Percentiles rank a stretch among this genome's conserved stretches.
These are phyloP conservation scores for Lanmaoa rubissima DNA, from an alignment of 768 basidiomycete genomes.

Conservation along the genomic window DNA sequence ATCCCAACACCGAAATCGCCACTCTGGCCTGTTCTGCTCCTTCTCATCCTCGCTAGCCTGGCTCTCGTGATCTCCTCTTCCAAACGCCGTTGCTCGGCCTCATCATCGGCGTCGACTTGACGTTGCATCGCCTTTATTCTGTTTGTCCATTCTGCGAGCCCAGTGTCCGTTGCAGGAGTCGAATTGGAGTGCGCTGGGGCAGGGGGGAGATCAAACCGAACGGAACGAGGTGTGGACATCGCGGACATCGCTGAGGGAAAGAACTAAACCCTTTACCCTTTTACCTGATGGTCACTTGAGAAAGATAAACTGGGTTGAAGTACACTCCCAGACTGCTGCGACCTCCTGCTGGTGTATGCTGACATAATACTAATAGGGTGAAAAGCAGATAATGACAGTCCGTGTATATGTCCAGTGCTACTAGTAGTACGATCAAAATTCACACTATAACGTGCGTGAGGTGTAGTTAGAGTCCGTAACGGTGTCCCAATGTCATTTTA, in stretches of 20 bases:
- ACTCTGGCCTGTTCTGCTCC: slow-evolving; percentile 35
- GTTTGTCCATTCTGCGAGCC: slow-evolving; percentile 78
- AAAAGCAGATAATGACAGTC: not conserved
- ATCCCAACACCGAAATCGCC: slow-evolving; percentile 40
- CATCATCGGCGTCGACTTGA: slow-evolving; percentile 80
- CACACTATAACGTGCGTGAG: not conserved
- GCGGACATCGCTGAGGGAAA: slow-evolving; percentile 26
- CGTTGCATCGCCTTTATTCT: slow-evolving; percentile 78
- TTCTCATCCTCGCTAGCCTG: slow-evolving; percentile 43
- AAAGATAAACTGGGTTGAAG: not conserved
- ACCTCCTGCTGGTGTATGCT: slow-evolving; percentile 5
- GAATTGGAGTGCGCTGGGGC: slow-evolving; percentile 23
- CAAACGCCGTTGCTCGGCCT: slow-evolving; percentile 68
- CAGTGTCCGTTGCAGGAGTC: slow-evolving; percentile 45
- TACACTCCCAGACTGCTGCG: not conserved
- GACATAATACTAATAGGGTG: slow-evolving; percentile 17
- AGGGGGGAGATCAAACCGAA: slow-evolving; percentile 40
- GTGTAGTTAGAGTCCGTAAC: not conserved
- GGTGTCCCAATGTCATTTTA: not conserved
- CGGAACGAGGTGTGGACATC: slow-evolving; percentile 27
- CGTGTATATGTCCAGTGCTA: not conserved
- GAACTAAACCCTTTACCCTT: not conserved
- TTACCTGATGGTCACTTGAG: not conserved
- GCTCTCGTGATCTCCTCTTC: slow-evolving; percentile 53
- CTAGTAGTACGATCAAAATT: not conserved